Base-by-base conservation (phyloP, 257 asterid genomes). In the Lycium barbarum region DNA sequence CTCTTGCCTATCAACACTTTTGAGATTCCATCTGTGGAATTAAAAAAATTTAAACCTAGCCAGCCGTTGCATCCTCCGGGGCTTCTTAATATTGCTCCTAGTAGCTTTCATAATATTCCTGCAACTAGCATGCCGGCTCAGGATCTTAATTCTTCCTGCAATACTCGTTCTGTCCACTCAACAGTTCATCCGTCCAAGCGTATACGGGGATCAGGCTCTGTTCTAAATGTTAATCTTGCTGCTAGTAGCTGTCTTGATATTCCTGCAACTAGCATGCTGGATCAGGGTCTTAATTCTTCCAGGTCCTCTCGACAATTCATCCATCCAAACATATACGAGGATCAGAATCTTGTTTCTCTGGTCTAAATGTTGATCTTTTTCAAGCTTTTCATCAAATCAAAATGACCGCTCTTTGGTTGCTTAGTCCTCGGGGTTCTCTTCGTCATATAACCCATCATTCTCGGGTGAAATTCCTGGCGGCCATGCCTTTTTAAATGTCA, bases 401-500 rank as follows among this genome's bases (percentile, higher is more conserved):
- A 88, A 67, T 33, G 90, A 88, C 80, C 83, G 85, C 88, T 88
- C 87, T 45, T 66, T 76, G 74, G 78, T 84, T 47, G 83, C 85
- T 86, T 91, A 89, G 79, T 88, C 95, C 78, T 90, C 85, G 18
- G 88, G 89, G 57, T 84, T 84, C 58, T 45, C 92, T 65, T 83
- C 89, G 15, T 80, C 88, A 12, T 88, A 85, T 51, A 85, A 83
- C 79, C 86, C 79, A 54, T 82, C 90, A 76, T 73, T 88, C 47
- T 84, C 89, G 6, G 74, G 81, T 89, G 78, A 85, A 70, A 84
- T 89, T 83, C 80, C 84, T 58, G 92, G 91, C 86, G 87, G 89
- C 92, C 93, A 90, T 88, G 93, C 92, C 89, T 26, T 74, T 80
- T 68, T 91, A 89, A 89, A 93, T 90, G 93, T 92, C 92, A 91